Percentiles rank a stretch among this genome's conserved stretches.
phyloP scores from a whole-genome alignment of 2,329 filamentous ascomycete genomes.

The Neoscytalidium dimidiatum region DNA sequence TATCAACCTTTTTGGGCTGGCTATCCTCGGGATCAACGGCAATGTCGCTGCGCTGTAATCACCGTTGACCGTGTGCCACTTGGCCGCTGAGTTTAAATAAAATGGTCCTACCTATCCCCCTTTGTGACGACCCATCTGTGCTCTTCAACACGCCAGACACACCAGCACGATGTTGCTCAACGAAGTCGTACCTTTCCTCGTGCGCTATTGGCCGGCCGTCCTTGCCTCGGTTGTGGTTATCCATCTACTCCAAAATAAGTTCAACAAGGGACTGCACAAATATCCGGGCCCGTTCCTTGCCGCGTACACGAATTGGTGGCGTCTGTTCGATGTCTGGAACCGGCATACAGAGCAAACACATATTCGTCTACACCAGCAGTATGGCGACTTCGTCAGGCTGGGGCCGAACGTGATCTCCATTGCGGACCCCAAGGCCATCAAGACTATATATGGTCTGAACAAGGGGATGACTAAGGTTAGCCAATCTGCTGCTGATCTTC shows the following conservation, averaged over 20 bases:
- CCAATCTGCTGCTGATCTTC: neutral
- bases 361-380: slow-evolving; percentile 66
- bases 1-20: neutral
- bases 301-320: slow-evolving; percentile 71
- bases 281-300: slow-evolving; percentile 74
- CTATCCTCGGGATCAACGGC: slow-evolving; percentile 1
- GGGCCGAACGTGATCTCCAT: slow-evolving; percentile 77
- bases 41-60: neutral
- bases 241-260: slow-evolving; percentile 48
- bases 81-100: neutral
- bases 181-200: slow-evolving; percentile 36
- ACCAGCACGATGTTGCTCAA: slow-evolving; percentile 35
- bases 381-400: slow-evolving; percentile 73
- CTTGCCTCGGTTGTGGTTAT: slow-evolving; percentile 33
- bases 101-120: neutral
- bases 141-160: slow-evolving; percentile 16
- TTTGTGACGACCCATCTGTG: neutral
- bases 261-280: slow-evolving; percentile 61
- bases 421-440: slow-evolving; percentile 70
- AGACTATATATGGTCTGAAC: slow-evolving; percentile 78
- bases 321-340: slow-evolving; percentile 68
- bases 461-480: slow-evolving; percentile 76
- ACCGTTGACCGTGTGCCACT: neutral
- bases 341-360: slow-evolving; percentile 69
- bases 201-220: slow-evolving; percentile 45